Conservation (phyloP, 106 monocot genomes). For the Acanthochlamys bracteata region DNA sequence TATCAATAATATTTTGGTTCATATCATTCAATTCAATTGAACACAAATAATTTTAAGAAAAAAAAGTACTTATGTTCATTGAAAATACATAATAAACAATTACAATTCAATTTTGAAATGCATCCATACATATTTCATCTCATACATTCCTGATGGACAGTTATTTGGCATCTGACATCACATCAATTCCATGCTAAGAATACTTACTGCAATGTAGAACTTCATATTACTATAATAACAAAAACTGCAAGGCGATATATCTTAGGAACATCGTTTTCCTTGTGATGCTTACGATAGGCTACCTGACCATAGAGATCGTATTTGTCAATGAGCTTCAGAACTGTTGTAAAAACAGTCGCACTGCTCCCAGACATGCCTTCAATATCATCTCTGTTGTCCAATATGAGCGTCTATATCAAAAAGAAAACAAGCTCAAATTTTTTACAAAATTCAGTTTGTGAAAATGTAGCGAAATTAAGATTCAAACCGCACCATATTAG, state of each 20-base stretch:
- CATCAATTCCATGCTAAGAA: no score
- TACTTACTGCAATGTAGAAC: no score
- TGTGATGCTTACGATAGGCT: conserved; percentile 74
- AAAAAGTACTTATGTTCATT: no score
- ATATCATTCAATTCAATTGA: no score
- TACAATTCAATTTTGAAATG: no score
- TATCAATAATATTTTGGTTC: no score
- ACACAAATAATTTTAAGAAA: no score
- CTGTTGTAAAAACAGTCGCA: conserved; percentile 39
- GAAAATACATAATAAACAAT: no score
- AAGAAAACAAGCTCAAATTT: neutral
- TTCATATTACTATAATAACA: no score
- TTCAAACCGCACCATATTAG: conserved; percentile 33
- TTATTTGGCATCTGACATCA: no score
- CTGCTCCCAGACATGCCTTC: conserved; percentile 54
- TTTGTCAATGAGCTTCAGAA: conserved; percentile 60
- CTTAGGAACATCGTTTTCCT: conserved; percentile 54
- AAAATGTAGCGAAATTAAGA: neutral
- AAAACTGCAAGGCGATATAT: conserved; percentile 63
- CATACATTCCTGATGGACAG: no score
- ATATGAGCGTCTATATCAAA: conserved; percentile 43
- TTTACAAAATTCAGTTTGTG: neutral
- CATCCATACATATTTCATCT: no score
- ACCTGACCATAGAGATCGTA: conserved; percentile 76
- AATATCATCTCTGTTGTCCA: conserved; percentile 67